These are phyloP conservation scores for Aegilops speltoides DNA, from an alignment of 176 grass and related monocot genomes.

Conservation along the genomic window DNA sequence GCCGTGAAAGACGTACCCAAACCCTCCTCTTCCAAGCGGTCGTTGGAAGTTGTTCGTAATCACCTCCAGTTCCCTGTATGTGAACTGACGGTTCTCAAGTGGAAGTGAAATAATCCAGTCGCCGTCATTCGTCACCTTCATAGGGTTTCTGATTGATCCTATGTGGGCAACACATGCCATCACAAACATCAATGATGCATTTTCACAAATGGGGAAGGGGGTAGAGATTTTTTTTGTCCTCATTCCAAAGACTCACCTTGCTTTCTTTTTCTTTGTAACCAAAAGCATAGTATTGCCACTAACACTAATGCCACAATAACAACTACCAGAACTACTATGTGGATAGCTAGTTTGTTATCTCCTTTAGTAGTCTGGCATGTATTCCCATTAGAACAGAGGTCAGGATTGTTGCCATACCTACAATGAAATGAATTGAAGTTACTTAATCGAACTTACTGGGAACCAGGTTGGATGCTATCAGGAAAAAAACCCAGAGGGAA, in stretches of 20 bases:
- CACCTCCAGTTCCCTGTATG: conserved; percentile 34
- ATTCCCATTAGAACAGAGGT: conserved; percentile 29
- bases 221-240: background rate
- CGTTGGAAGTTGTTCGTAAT: conserved; percentile 43
- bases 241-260: conserved; percentile 15
- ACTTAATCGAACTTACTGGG: too few relatives aligned
- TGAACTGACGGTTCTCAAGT: conserved; percentile 54
- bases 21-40: too few relatives aligned
- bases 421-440: background rate
- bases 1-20: too few relatives aligned
- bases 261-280: conserved; percentile 9
- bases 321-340: conserved; percentile 30
- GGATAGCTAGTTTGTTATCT: conserved; percentile 10
- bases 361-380: conserved; percentile 24
- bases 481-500: too few relatives aligned
- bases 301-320: conserved; percentile 19
- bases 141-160: background rate
- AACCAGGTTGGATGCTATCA: too few relatives aligned
- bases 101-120: background rate
- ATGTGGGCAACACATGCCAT: background rate
- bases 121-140: background rate
- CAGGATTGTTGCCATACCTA: conserved; percentile 31
- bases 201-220: background rate
- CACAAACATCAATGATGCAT: background rate
- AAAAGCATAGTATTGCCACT: conserved; percentile 15